These are phyloP conservation scores for Starmerella bacillaris DNA, from an alignment of 805 yeast species.

Conservation along the genomic window DNA sequence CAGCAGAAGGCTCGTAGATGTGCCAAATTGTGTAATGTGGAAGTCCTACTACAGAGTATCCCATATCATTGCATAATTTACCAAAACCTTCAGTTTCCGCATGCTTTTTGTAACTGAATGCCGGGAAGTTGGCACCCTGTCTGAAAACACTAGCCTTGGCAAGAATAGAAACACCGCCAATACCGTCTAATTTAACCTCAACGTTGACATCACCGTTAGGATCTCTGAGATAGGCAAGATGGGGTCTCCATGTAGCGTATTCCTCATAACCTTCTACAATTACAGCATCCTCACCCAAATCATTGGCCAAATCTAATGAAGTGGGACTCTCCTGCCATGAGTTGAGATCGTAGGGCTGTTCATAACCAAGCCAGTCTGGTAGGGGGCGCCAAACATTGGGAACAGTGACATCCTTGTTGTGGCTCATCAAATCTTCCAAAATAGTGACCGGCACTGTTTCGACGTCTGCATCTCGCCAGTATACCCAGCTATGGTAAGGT, in stretches of 20 bases:
- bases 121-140: constrained; percentile 86
- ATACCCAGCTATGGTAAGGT: constrained; percentile 92
- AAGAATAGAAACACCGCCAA: constrained; percentile 90
- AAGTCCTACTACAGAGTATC: constrained; percentile 69
- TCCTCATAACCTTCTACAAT: constrained; percentile 96
- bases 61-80: constrained; percentile 74
- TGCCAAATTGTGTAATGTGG: constrained; percentile 98
- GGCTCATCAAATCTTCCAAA: constrained; percentile 85
- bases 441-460: constrained; percentile 76
- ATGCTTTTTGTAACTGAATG: constrained; percentile 85
- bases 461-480: constrained; percentile 98
- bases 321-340: constrained; percentile 86
- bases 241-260: constrained; percentile 96
- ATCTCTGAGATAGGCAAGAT: constrained; percentile 82
- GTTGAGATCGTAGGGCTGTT: constrained; percentile 90
- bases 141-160: constrained; percentile 75
- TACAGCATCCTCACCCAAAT: constrained; percentile 79
- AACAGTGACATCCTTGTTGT: constrained; percentile 78
- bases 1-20: constrained; percentile 86
- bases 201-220: constrained; percentile 89
- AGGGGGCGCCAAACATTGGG: constrained; percentile 98
- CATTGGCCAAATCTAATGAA: constrained; percentile 31
- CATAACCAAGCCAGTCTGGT: constrained; percentile 75
- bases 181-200: constrained; percentile 86
- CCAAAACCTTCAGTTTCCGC: constrained; percentile 98